Evolutionary conservation across 2,329 filamentous ascomycete species (phyloP), one percentile per base, ranked within the genome.

Genomic region (Hymenotorrendiella dingleyae): DNA sequence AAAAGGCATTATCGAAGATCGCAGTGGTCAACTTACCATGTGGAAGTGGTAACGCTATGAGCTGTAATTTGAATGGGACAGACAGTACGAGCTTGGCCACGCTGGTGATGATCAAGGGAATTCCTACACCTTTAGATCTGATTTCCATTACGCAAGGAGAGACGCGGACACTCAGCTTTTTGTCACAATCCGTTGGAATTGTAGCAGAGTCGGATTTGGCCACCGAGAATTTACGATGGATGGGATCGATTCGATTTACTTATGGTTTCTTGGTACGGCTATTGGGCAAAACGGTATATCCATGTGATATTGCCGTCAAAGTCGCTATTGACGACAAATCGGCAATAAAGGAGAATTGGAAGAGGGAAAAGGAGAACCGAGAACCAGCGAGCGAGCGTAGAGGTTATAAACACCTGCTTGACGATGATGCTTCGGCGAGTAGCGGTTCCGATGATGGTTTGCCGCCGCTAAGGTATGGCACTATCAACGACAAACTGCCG

Each of bases 31-130:
- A 95, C 59, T 73, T 98, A 26, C 93, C 93, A 1, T 94, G 90
- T 59, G 93, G 93, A 11, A 93, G 86, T 37, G 93, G 93, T 5
- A 98, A 98, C 63, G 93, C 87, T 17, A 85, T 97, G 80, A 86
- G 86, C 49, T 82, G 84, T 68, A 97, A 96, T 62, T 67, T 94
- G 35, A 88, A 87, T 53, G 93, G 91, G 4, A 90, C 89, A 1
- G 76, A 83, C 50, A 80, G 77, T 50, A 76, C 85, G 7, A 85
- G 80, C 46, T 63, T 86, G 34, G 88, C 90, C 0, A 87, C 91
- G 1, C 68, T 97, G 47, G 82, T 80, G 19, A 81, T 96, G 35
- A 78, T 96, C 57, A 98, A 98, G 63, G 91, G 89, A 9, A 67
- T 91, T 11, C 75, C 82, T n/a, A 93, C 83, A 9, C 81, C 87